These are phyloP conservation scores for Ophiostoma sp. DNA, from an alignment of 2,329 filamentous ascomycete species.

Conservation along the genomic window DNA sequence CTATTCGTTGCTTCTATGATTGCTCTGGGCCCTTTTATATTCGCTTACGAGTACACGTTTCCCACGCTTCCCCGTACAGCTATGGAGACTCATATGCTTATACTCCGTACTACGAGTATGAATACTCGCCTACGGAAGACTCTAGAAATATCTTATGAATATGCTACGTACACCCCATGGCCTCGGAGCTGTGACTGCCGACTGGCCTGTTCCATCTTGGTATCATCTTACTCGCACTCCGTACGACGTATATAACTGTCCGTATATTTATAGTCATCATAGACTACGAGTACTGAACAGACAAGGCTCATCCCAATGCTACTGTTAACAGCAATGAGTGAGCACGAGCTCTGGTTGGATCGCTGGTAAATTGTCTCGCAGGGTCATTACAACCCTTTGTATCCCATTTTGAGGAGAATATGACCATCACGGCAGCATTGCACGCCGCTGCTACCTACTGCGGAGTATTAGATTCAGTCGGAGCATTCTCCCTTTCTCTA, in stretches of 20 bases:
- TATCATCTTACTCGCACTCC: too few species aligned
- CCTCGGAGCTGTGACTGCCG: too few species aligned
- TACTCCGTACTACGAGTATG: too few species aligned
- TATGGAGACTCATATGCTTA: neutral
- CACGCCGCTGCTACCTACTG: neutral
- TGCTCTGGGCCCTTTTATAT: too few species aligned
- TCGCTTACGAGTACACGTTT: neutral
- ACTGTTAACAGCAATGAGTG: neutral
- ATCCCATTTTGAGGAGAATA: neutral
- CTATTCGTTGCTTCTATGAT: neutral
- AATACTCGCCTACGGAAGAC: neutral
- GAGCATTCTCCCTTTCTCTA: neutral
- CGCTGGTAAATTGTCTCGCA: neutral
- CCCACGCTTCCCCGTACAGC: neutral
- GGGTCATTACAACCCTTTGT: neutral
- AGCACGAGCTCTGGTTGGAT: slow-evolving; percentile 1
- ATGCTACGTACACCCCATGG: neutral
- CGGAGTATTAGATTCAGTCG: too few species aligned
- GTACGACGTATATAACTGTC: too few species aligned
- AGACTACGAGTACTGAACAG: too few species aligned
- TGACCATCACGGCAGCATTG: neutral
- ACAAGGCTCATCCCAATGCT: neutral
- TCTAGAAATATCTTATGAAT: neutral
- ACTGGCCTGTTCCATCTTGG: too few species aligned
- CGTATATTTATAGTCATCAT: neutral